Percentiles rank a stretch among this genome's conserved stretches.
Evolutionary conservation across 148 eudicot species (phyloP).

Genomic region (Arbutus unedo): DNA sequence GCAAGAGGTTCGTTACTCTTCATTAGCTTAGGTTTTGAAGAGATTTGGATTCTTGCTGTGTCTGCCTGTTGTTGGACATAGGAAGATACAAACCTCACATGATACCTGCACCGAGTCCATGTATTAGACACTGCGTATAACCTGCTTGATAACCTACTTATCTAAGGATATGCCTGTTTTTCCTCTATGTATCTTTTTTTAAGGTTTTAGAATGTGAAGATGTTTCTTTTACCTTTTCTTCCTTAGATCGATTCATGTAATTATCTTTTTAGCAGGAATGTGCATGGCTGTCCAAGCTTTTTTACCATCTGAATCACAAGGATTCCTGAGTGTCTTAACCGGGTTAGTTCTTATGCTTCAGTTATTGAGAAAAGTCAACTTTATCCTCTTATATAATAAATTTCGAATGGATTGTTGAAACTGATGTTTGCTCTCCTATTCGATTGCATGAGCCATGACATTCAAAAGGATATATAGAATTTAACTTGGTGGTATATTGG

Average conservation of each 20-base stretch:
- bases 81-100: background rate
- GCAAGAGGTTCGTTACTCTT: constrained; percentile 45
- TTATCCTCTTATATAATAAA: background rate
- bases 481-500: background rate
- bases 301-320: constrained; percentile 62
- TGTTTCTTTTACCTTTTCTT: background rate
- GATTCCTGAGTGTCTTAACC: constrained; percentile 52
- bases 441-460: background rate
- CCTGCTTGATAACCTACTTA: background rate
- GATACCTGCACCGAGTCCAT: background rate
- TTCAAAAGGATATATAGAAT: background rate
- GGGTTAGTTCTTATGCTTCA: constrained; percentile 46
- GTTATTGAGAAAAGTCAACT: background rate
- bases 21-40: background rate
- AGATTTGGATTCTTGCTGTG: background rate
- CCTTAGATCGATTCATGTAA: constrained; percentile 6
- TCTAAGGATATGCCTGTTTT: background rate
- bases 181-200: background rate
- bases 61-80: background rate
- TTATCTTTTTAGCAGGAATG: constrained; percentile 51
- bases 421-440: background rate
- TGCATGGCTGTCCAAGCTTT: constrained; percentile 96
- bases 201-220: background rate
- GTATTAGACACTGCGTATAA: background rate
- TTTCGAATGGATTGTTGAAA: background rate